These are phyloP conservation scores for Verticillium alfalfae DNA, from an alignment of 2,329 filamentous ascomycete genomes.

Conservation along the genomic window DNA sequence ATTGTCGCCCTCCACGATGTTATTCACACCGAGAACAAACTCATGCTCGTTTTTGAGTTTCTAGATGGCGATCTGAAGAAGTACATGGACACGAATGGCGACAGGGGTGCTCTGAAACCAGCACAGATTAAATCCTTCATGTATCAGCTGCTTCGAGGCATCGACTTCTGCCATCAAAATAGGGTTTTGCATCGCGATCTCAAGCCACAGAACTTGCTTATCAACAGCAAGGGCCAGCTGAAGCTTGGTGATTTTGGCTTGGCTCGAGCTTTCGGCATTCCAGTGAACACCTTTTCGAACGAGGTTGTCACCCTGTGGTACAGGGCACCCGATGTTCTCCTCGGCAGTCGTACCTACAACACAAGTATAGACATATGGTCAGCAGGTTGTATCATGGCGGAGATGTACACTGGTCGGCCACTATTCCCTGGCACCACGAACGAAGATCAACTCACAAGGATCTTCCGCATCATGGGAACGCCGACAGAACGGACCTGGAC, in stretches of 20 bases:
- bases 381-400: slow-evolving; percentile 98
- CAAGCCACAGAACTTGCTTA: slow-evolving; percentile 94
- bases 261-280: slow-evolving; percentile 90
- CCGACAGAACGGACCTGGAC: slow-evolving; percentile 95
- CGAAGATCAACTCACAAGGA: slow-evolving; percentile 93
- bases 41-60: slow-evolving; percentile 98
- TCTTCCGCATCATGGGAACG: slow-evolving; percentile 98
- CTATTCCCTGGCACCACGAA: slow-evolving; percentile 97
- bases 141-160: slow-evolving; percentile 92
- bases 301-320: slow-evolving; percentile 99
- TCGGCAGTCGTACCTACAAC: slow-evolving; percentile 94
- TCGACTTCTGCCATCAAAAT: slow-evolving; percentile 97
- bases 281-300: slow-evolving; percentile 96
- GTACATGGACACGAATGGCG: slow-evolving; percentile 93
- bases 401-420: slow-evolving; percentile 96
- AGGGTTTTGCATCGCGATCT: slow-evolving; percentile 91
- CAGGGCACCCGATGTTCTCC: slow-evolving; percentile 87
- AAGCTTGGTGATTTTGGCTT: slow-evolving; percentile 95
- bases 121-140: slow-evolving; percentile 97
- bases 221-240: slow-evolving; percentile 83
- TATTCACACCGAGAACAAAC: slow-evolving; percentile 98
- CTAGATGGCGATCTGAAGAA: slow-evolving; percentile 99
- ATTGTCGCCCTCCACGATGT: slow-evolving; percentile 97
- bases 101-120: slow-evolving; percentile 83
- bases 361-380: slow-evolving; percentile 99